These are phyloP conservation scores for Carex littledalei DNA, from an alignment of 176 grass and related monocot species.

Conservation along the genomic window DNA sequence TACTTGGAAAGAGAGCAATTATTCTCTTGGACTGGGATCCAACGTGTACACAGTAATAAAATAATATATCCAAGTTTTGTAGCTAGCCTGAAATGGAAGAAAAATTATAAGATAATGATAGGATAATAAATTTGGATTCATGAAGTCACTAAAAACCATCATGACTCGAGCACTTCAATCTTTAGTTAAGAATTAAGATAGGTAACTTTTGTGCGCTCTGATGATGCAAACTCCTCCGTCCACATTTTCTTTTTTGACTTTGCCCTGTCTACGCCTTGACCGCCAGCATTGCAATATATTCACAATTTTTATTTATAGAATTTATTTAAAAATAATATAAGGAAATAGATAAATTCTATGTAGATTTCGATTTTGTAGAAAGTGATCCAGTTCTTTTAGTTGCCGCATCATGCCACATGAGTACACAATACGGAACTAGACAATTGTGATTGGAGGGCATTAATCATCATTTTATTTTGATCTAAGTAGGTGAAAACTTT, in stretches of 20 bases:
- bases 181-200: not conserved
- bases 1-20: not conserved
- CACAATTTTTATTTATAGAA: too few relatives aligned
- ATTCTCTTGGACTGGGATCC: not conserved
- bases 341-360: too few relatives aligned
- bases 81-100: not conserved
- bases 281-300: not conserved
- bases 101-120: not conserved
- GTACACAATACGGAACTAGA: too few relatives aligned
- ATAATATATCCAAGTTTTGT: not conserved
- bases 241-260: slow-evolving; percentile 9
- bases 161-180: not conserved
- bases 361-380: too few relatives aligned
- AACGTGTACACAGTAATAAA: not conserved
- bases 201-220: slow-evolving; percentile 9
- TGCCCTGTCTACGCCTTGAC: not conserved
- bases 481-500: too few relatives aligned
- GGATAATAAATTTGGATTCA: not conserved
- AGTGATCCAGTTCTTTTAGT: too few relatives aligned
- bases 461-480: too few relatives aligned
- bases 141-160: not conserved
- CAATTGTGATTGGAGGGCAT: too few relatives aligned
- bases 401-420: too few relatives aligned
- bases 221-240: slow-evolving; percentile 9
- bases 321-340: too few relatives aligned